Percentiles rank a stretch among this genome's conserved stretches.
Conservation (phyloP, 2,329 filamentous ascomycete species). For the Sclerotinia glacialis region DNA sequence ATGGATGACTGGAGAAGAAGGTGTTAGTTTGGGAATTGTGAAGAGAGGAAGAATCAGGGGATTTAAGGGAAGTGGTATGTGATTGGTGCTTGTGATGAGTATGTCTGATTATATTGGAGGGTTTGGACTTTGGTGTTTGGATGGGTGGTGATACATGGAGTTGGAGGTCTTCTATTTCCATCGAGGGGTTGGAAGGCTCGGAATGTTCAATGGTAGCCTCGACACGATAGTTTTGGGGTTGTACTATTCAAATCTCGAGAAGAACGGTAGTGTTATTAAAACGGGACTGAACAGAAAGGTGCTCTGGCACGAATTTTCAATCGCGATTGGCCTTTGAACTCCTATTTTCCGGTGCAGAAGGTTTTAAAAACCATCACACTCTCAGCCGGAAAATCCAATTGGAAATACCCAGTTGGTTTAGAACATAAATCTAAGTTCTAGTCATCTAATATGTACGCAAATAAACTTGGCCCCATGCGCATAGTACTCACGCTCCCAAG, state of each 20-base stretch:
- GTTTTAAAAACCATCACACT: too few species aligned
- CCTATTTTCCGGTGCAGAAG: not conserved
- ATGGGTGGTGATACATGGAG: slow-evolving; percentile 12
- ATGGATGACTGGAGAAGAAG: slow-evolving; percentile 88
- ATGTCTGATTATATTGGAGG: not conserved
- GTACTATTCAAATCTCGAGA: not conserved
- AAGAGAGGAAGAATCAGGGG: slow-evolving; percentile 62
- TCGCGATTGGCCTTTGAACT: not conserved
- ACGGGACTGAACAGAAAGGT: too few species aligned
- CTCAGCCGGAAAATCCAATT: not conserved
- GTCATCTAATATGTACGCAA: not conserved
- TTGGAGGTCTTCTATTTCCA: not conserved
- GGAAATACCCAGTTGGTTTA: not conserved
- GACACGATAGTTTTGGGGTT: not conserved
- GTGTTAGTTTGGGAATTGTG: slow-evolving; percentile 70
- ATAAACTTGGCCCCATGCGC: not conserved
- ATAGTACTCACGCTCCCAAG: slow-evolving; percentile 49
- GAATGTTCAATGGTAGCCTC: not conserved
- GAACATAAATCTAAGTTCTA: not conserved
- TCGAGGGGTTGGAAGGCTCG: not conserved
- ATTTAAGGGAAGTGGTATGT: slow-evolving; percentile 52
- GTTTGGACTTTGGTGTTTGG: not conserved
- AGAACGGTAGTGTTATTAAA: not conserved
- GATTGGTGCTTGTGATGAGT: not conserved
- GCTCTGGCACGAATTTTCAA: not conserved